Conservation (phyloP, 163 green algal species). For the Chloromonas sp. region DNA sequence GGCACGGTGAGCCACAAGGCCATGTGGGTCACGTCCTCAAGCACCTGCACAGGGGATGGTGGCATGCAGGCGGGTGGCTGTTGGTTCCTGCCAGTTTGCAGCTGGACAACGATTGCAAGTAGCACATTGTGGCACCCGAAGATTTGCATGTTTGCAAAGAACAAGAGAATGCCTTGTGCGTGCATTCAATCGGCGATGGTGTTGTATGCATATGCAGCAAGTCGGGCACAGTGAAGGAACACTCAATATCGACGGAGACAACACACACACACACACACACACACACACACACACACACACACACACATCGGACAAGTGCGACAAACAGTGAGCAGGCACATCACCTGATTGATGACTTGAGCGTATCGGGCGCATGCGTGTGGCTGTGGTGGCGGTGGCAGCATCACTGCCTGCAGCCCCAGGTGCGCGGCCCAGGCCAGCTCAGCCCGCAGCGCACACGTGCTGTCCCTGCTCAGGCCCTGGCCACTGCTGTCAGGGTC, state of each 20-base stretch:
- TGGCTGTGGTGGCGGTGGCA: constrained; percentile 26
- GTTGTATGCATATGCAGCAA: too few species aligned
- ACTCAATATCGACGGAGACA: too few species aligned
- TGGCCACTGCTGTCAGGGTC: constrained; percentile 61
- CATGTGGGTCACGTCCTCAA: constrained; percentile 60
- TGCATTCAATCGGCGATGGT: background rate
- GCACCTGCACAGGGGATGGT: constrained; percentile 29
- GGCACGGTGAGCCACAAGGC: constrained; percentile 79
- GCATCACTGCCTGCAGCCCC: constrained; percentile 62
- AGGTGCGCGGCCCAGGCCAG: constrained; percentile 89
- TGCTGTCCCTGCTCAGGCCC: constrained; percentile 38
- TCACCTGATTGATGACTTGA: constrained; percentile 57
- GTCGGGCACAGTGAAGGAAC: too few species aligned
- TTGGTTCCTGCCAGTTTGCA: too few species aligned
- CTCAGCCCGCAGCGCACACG: constrained; percentile 67
- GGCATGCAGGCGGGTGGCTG: background rate
- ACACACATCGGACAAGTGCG: background rate
- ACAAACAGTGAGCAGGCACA: too few species aligned
- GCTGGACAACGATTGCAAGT: too few species aligned
- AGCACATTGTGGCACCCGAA: too few species aligned
- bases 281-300: too few species aligned
- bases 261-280: too few species aligned
- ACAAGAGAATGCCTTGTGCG: constrained; percentile 2
- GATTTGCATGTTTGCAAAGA: too few species aligned
- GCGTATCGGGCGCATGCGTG: constrained; percentile 56